Conservation (phyloP, 78 protist genomes). For the Planoprotostelium fungivorum region DNA sequence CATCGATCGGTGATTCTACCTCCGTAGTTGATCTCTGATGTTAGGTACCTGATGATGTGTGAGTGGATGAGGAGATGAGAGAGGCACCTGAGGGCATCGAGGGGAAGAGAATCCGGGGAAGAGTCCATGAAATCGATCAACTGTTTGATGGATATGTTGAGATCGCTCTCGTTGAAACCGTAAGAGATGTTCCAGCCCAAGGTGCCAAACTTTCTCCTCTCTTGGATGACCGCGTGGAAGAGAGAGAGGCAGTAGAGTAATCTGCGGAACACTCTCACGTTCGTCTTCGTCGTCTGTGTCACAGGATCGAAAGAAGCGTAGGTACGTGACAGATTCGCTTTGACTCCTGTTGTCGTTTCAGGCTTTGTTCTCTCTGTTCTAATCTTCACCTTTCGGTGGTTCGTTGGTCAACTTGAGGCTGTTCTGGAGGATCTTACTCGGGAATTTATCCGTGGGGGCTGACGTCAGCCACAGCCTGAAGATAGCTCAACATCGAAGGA, state of each 20-base stretch:
- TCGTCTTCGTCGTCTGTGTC: neutral
- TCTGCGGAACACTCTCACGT: neutral
- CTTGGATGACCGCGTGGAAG: slow-evolving; percentile 90
- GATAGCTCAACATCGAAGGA: neutral
- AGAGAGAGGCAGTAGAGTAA: slow-evolving; percentile 24
- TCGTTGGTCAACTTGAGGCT: slow-evolving; percentile 88
- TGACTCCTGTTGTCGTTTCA: neutral
- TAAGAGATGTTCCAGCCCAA: slow-evolving; percentile 88
- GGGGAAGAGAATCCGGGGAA: neutral
- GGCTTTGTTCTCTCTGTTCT: too few relatives aligned
- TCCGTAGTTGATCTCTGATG: slow-evolving; percentile 79
- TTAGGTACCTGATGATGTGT: slow-evolving; percentile 42
- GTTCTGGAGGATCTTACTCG: slow-evolving; percentile 80
- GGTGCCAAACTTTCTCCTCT: slow-evolving; percentile 84
- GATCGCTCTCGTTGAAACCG: slow-evolving; percentile 80
- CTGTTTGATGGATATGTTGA: slow-evolving; percentile 46
- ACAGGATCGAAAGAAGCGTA: slow-evolving; percentile 1
- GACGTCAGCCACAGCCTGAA: slow-evolving; percentile 25
- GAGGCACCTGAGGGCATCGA: neutral
- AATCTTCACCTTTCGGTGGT: slow-evolving; percentile 80
- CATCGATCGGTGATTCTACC: slow-evolving; percentile 83
- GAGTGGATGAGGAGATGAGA: too few relatives aligned
- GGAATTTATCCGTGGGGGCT: slow-evolving; percentile 61
- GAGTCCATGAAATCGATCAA: slow-evolving; percentile 6
- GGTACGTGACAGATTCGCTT: slow-evolving; percentile 54